Evolutionary conservation across 2,329 filamentous ascomycete species (phyloP).

Genomic region (Byssochlamys sp.): DNA sequence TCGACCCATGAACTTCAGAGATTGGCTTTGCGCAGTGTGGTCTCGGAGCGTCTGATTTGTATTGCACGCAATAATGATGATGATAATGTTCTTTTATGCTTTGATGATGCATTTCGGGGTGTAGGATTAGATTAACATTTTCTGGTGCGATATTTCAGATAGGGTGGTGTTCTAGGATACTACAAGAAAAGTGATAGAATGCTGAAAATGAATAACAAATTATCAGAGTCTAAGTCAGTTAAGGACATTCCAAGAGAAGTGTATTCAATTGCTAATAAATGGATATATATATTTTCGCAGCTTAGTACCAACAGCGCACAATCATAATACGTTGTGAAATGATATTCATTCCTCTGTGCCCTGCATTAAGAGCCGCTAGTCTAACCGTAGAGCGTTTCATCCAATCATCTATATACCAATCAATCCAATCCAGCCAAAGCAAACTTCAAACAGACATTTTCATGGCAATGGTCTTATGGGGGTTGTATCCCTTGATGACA

Average conservation of each 20-base stretch:
- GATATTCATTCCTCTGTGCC: background rate
- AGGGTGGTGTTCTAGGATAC: too few species aligned
- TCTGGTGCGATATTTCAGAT: too few species aligned
- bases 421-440: background rate
- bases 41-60: slow-evolving; percentile 7
- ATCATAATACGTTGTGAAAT: background rate
- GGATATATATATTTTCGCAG: too few species aligned
- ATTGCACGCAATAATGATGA: too few species aligned
- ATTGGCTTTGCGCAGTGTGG: slow-evolving; percentile 48
- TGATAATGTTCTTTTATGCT: background rate
- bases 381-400: background rate
- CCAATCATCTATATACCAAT: background rate
- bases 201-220: too few species aligned
- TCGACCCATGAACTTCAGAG: slow-evolving; percentile 42
- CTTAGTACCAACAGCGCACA: too few species aligned
- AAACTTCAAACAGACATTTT: slow-evolving; percentile 78
- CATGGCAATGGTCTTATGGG: slow-evolving; percentile 88
- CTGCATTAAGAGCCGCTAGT: background rate
- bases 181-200: too few species aligned
- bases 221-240: too few species aligned
- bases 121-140: too few species aligned
- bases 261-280: too few species aligned
- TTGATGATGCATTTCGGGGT: background rate
- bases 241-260: too few species aligned
- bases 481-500: slow-evolving; percentile 75